Conservation (phyloP, 2,329 filamentous ascomycete genomes). For the Pyrenochaeta sp. region DNA sequence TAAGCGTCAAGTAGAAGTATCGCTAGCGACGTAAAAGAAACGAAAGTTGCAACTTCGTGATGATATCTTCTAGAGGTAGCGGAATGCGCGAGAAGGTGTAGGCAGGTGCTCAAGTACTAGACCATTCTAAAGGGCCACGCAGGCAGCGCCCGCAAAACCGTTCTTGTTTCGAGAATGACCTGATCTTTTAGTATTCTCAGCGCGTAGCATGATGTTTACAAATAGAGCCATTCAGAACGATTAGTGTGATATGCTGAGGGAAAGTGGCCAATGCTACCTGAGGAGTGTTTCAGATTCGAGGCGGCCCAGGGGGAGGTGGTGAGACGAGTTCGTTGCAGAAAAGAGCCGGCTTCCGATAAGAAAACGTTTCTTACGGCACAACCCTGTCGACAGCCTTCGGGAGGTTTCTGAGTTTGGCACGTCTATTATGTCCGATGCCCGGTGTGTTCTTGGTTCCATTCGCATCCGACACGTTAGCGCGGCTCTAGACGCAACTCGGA, state of each 20-base stretch:
- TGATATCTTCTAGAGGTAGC: slow-evolving; percentile 13
- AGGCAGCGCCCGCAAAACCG: slow-evolving; percentile 34
- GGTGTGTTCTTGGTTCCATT: neutral
- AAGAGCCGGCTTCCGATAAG: slow-evolving; percentile 8
- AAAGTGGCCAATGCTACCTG: slow-evolving; percentile 23
- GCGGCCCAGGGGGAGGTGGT: slow-evolving; percentile 33
- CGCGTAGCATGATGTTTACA: slow-evolving; percentile 27
- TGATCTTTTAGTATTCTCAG: slow-evolving; percentile 20
- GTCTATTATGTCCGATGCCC: neutral
- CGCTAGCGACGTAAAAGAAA: slow-evolving; percentile 19
- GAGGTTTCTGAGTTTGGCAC: neutral
- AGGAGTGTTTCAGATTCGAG: slow-evolving; percentile 31
- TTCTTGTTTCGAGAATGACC: slow-evolving; percentile 32
- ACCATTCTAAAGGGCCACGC: slow-evolving; percentile 13
- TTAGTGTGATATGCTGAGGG: slow-evolving; percentile 14
- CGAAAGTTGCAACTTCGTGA: slow-evolving; percentile 15
- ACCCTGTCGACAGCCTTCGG: neutral
- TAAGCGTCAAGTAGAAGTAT: slow-evolving; percentile 7
- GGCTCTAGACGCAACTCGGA: neutral
- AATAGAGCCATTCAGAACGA: slow-evolving; percentile 26
- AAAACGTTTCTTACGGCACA: neutral
- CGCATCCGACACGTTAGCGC: neutral
- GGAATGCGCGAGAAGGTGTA: slow-evolving; percentile 18
- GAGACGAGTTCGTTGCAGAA: slow-evolving; percentile 30
- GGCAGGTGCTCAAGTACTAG: slow-evolving; percentile 22